phyloP scores from a whole-genome alignment of 768 basidiomycete genomes.

The Termitomyces sp. region DNA sequence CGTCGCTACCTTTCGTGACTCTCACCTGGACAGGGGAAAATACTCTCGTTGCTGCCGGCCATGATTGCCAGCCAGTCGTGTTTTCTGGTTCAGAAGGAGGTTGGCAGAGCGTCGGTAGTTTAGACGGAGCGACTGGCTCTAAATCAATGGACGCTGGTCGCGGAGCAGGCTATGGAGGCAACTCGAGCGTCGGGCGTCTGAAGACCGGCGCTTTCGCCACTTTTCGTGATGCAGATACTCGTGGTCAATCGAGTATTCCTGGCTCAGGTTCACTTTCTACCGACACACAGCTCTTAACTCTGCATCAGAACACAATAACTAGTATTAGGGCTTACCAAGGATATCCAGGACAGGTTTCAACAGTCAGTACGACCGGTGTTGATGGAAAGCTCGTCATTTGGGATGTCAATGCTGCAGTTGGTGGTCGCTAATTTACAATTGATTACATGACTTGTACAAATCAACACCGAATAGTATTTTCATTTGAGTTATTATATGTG shows the following conservation, averaged over 20 bases:
- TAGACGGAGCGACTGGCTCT: conserved; percentile 71
- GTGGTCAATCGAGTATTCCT: conserved; percentile 42
- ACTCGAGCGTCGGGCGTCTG: conserved; percentile 59
- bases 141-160: conserved; percentile 38
- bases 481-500: conserved; percentile 16
- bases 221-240: conserved; percentile 87
- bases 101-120: conserved; percentile 75
- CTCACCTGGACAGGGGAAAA: conserved; percentile 84
- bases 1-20: conserved; percentile 77
- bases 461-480: conserved; percentile 21
- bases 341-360: conserved; percentile 49
- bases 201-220: conserved; percentile 93
- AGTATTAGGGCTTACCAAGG: conserved; percentile 73
- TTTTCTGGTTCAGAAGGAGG: conserved; percentile 72
- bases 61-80: conserved; percentile 94
- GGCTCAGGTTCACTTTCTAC: conserved; percentile 21
- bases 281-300: conserved; percentile 78
- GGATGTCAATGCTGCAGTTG: conserved; percentile 61
- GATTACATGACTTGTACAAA: neutral
- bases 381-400: conserved; percentile 93
- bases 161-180: conserved; percentile 37
- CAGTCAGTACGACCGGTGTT: conserved; percentile 88
- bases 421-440: conserved; percentile 13
- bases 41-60: conserved; percentile 84
- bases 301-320: conserved; percentile 99